Percentiles rank a stretch among this genome's conserved stretches.
Evolutionary conservation across 805 yeast species (phyloP).

Genomic region (Candida ipomoeae): DNA sequence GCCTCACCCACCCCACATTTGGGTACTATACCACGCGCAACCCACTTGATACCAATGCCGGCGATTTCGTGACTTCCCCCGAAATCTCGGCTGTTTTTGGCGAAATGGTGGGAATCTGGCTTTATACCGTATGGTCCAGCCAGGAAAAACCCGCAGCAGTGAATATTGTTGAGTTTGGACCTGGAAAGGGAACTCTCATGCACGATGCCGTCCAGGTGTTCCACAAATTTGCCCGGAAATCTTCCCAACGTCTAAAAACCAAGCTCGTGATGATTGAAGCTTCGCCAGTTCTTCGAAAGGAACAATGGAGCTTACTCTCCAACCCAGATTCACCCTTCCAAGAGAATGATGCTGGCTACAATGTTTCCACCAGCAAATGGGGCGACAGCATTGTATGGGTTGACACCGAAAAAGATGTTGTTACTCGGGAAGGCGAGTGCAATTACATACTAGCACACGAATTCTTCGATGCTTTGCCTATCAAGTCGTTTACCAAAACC

Average conservation of each 20-base stretch:
- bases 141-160: conserved; percentile 51
- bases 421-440: conserved; percentile 26
- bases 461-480: conserved; percentile 83
- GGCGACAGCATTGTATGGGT: conserved; percentile 56
- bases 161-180: conserved; percentile 73
- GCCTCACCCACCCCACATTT: conserved; percentile 68
- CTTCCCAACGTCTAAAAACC: conserved; percentile 25
- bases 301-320: conserved; percentile 53
- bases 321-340: not conserved
- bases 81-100: conserved; percentile 87
- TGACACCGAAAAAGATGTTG: conserved; percentile 51
- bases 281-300: conserved; percentile 55
- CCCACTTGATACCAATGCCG: conserved; percentile 57
- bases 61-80: conserved; percentile 83
- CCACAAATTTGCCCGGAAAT: conserved; percentile 32
- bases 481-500: conserved; percentile 60
- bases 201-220: conserved; percentile 53
- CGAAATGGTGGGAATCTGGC: conserved; percentile 78
- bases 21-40: conserved; percentile 79
- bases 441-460: conserved; percentile 79
- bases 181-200: conserved; percentile 80
- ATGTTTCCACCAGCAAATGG: conserved; percentile 43
- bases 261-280: conserved; percentile 66
- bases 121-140: conserved; percentile 50
- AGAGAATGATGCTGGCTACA: conserved; percentile 28